Evolutionary conservation across 1,139 yeast species (phyloP).

Genomic region (Meyerozyma guilliermondii): DNA sequence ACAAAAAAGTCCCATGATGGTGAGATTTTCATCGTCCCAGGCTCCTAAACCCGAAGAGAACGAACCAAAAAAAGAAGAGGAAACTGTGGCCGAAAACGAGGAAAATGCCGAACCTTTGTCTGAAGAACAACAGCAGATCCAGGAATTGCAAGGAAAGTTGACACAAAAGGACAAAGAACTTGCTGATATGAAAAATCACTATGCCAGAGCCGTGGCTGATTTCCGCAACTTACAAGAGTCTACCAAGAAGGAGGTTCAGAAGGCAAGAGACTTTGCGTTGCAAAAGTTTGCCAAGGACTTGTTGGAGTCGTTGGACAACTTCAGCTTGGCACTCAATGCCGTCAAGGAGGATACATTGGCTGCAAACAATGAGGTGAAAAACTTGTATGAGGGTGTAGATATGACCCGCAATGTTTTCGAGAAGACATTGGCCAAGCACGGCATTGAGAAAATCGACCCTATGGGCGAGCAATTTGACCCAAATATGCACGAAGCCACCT

Average conservation of each 20-base stretch:
- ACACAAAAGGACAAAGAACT: conserved; percentile 71
- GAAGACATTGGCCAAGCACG: conserved; percentile 77
- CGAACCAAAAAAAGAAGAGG: conserved; percentile 10
- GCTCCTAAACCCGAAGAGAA: conserved; percentile 8
- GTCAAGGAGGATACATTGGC: conserved; percentile 63
- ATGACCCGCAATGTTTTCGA: conserved; percentile 88
- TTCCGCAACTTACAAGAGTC: conserved; percentile 91
- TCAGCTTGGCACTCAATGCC: conserved; percentile 78
- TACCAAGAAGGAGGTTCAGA: conserved; percentile 80
- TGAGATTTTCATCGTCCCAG: conserved; percentile 5
- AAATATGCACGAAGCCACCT: conserved; percentile 88
- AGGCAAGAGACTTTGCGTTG: conserved; percentile 85
- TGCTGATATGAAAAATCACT: conserved; percentile 78
- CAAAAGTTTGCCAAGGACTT: conserved; percentile 91
- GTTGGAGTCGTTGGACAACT: conserved; percentile 86
- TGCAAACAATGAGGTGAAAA: conserved; percentile 60
- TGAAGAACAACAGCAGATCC: conserved; percentile 11
- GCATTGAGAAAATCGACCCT: conserved; percentile 77
- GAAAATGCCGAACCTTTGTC: conserved; percentile 7
- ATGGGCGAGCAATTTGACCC: conserved; percentile 86
- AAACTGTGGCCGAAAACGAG: conserved; percentile 4
- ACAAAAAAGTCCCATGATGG: neutral
- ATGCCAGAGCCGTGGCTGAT: conserved; percentile 83
- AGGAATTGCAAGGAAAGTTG: conserved; percentile 50
- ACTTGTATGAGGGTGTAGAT: conserved; percentile 81